Percentiles rank a stretch among this genome's conserved stretches.
phyloP scores from a whole-genome alignment of 164 flowering plant genomes.

The Stephania yunnanensis region DNA sequence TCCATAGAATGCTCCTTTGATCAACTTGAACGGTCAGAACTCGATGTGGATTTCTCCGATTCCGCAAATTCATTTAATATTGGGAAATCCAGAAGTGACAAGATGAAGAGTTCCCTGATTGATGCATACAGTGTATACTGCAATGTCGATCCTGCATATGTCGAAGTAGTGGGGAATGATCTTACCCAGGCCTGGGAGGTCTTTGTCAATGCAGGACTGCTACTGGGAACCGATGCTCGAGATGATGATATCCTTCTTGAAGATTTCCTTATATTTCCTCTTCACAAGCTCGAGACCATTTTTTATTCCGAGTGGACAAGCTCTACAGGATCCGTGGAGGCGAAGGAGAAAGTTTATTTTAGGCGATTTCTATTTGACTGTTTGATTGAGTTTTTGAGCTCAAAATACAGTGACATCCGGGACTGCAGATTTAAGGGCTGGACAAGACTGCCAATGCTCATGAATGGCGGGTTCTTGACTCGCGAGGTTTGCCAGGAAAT shows the following conservation, averaged over 20 bases:
- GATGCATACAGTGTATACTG: conserved; percentile 25
- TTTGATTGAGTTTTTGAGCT: conserved; percentile 49
- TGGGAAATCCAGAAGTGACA: conserved; percentile 13
- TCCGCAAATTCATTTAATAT: conserved; percentile 38
- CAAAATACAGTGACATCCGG: conserved; percentile 27
- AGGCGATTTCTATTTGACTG: conserved; percentile 60
- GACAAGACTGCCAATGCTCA: conserved; percentile 29
- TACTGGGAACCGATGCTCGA: conserved; percentile 30
- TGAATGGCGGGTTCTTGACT: conserved; percentile 28
- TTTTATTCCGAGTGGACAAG: conserved; percentile 28
- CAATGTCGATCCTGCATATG: conserved; percentile 21
- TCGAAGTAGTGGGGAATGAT: conserved; percentile 32
- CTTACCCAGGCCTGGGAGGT: conserved; percentile 40
- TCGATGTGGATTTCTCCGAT: conserved; percentile 41
- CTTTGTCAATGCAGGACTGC: conserved; percentile 45
- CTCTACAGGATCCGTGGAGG: conserved; percentile 26
- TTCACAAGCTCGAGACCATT: conserved; percentile 44
- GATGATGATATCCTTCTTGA: conserved; percentile 14
- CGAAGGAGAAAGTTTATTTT: conserved; percentile 27
- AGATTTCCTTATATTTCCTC: conserved; percentile 25
- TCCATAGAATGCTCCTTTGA: conserved; percentile 26
- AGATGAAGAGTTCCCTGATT: conserved; percentile 20
- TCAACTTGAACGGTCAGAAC: conserved; percentile 14
- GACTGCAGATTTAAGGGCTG: conserved; percentile 35
- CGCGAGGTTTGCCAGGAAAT: conserved; percentile 41